phyloP scores from a whole-genome alignment of 2,329 filamentous ascomycete genomes.

The Fusarium verrucosum region DNA sequence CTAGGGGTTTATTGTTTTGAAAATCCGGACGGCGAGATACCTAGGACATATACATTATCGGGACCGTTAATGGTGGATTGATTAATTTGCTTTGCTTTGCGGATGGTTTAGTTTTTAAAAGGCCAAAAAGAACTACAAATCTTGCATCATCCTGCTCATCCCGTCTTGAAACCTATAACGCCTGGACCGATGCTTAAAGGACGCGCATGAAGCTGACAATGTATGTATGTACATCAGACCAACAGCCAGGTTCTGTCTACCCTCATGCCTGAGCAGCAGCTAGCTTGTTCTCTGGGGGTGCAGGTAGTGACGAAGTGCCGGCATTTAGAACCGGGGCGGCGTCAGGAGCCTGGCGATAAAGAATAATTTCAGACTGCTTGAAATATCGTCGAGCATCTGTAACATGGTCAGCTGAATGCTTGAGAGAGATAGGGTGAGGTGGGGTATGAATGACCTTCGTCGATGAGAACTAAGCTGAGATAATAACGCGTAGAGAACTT shows the following conservation, averaged over 20 bases:
- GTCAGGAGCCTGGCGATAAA: conserved; percentile 83
- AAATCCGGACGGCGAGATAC: conserved; percentile 45
- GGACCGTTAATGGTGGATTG: conserved; percentile 42
- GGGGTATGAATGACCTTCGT: conserved; percentile 73
- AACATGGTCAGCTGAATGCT: conserved; percentile 27
- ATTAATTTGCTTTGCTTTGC: conserved; percentile 40
- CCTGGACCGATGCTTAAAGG: conserved; percentile 54
- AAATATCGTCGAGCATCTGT: conserved; percentile 95
- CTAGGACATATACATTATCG: conserved; percentile 44
- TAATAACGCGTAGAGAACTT: conserved; percentile 99
- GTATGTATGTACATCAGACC: conserved; percentile 38
- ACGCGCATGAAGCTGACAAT: conserved; percentile 41
- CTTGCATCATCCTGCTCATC: conserved; percentile 39
- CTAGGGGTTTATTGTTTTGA: conserved; percentile 39
- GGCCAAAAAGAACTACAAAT: conserved; percentile 35
- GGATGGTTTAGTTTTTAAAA: conserved; percentile 33
- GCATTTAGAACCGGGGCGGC: conserved; percentile 50
- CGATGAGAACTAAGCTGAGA: conserved; percentile 92
- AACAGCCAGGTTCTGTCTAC: conserved; percentile 12
- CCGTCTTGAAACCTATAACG: conserved; percentile 48
- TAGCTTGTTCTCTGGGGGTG: conserved; percentile 58
- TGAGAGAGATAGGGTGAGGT: neutral
- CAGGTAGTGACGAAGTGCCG: conserved; percentile 53
- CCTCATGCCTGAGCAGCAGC: conserved; percentile 48
- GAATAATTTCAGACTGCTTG: conserved; percentile 98